phyloP scores from a whole-genome alignment of 495 filamentous ascomycete genomes.

The Parathielavia hyrcaniae region DNA sequence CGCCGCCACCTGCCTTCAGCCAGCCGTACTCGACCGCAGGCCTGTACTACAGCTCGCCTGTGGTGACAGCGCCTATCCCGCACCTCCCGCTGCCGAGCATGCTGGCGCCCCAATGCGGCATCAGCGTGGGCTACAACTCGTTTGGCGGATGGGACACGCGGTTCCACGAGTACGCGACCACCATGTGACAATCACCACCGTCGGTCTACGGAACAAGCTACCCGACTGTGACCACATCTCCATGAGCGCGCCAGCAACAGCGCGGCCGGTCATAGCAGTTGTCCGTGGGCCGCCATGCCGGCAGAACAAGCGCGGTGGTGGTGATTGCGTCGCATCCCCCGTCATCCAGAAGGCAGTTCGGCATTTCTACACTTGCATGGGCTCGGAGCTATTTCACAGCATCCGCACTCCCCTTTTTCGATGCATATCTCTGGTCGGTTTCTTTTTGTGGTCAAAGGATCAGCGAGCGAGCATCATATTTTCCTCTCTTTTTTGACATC shows the following conservation, averaged over 20 bases:
- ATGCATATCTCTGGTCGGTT: slow-evolving; percentile 22
- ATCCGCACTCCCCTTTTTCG: slow-evolving; percentile 22
- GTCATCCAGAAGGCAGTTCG: slow-evolving; percentile 33
- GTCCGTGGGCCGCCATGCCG: slow-evolving; percentile 5
- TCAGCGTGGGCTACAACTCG: slow-evolving; percentile 63
- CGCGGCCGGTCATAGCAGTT: slow-evolving; percentile 10
- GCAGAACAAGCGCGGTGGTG: slow-evolving; percentile 18
- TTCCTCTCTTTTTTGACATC: slow-evolving; percentile 17
- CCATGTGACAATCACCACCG: slow-evolving; percentile 56
- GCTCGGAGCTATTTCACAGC: slow-evolving; percentile 36
- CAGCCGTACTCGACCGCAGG: slow-evolving; percentile 68
- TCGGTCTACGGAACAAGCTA: slow-evolving; percentile 33
- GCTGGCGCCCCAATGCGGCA: slow-evolving; percentile 78
- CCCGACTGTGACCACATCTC: slow-evolving; percentile 38
- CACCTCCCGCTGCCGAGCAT: slow-evolving; percentile 83
- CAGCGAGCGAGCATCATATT: slow-evolving; percentile 40
- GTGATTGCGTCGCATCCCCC: slow-evolving; percentile 6
- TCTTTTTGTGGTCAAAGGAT: slow-evolving; percentile 26
- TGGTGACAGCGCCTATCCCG: slow-evolving; percentile 63
- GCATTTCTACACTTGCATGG: slow-evolving; percentile 36
- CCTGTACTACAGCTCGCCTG: slow-evolving; percentile 55
- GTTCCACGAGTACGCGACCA: slow-evolving; percentile 56
- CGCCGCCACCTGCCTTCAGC: slow-evolving; percentile 73
- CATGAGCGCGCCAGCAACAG: slow-evolving; percentile 21
- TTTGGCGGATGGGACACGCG: slow-evolving; percentile 70